Evolutionary conservation across 2,329 filamentous ascomycete species (phyloP).

Genomic region (Talaromyces verruculosus): DNA sequence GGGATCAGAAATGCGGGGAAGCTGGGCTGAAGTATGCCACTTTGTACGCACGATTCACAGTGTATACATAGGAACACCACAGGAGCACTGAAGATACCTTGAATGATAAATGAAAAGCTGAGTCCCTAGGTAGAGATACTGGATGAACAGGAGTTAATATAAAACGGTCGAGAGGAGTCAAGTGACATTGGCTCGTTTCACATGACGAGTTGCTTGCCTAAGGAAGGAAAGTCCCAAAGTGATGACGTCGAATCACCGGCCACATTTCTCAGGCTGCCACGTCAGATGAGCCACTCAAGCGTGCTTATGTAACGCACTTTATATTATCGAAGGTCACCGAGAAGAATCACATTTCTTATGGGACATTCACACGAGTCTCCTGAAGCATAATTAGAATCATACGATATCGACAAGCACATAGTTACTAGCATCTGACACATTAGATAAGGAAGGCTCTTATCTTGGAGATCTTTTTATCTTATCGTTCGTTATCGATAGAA

Average conservation of each 20-base stretch:
- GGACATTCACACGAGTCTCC: no score
- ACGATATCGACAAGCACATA: background rate
- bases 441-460: background rate
- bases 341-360: background rate
- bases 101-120: background rate
- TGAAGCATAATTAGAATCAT: background rate
- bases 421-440: background rate
- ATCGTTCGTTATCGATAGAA: background rate
- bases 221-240: background rate
- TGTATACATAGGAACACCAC: background rate
- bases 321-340: background rate
- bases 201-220: slow-evolving; percentile 9
- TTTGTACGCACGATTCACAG: background rate
- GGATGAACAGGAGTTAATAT: background rate
- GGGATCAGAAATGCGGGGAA: slow-evolving; percentile 23
- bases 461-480: background rate
- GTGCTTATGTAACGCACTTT: background rate
- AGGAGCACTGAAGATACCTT: background rate
- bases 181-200: slow-evolving; percentile 11
- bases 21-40: background rate
- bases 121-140: background rate
- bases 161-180: background rate
- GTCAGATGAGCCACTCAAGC: slow-evolving; percentile 23
- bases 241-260: slow-evolving; percentile 8
- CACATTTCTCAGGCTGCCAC: background rate